Base-by-base conservation (phyloP, 345 rosid species). In the Gossypium longicalyx region DNA sequence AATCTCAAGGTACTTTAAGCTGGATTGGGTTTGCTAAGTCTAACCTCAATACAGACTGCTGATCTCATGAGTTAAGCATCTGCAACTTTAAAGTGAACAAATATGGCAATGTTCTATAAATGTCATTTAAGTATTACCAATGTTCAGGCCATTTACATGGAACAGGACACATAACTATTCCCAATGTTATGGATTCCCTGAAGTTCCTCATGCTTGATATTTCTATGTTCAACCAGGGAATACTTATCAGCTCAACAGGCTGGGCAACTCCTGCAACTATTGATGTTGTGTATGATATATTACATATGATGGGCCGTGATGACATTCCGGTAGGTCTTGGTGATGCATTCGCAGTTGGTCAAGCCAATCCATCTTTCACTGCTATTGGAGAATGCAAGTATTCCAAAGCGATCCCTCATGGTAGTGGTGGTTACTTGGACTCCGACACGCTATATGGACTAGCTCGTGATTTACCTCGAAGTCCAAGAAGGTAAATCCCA, bases 271-370 rank as follows among this genome's bases (percentile, higher is more conserved):
- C 97, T 47, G 97, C 98, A 59, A 88, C 98, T 1, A 85, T 92
- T 10, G 98, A 94, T 72, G 87, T 85, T 13, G 80, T 94, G 29
- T 90, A 92, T 59, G 98, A 94, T 77, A 60, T 92, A 44, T 82
- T 92, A 76, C 97, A 92, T 77, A 92, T 92, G 98, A 92, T 94
- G 98, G 97, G 97, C 47, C 94, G 95, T 0, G 97, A 94, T 8
- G 97, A 92, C 80, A 89, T 94, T 75, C 95, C 86, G 0, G 90
- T 94, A 7, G 98, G 95, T 65, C 76, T 92, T 7, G 98, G 97
- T 67, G 84, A 87, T 11, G 58, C 87, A 38, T 86, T 81, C 70
- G 90, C 95, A 16, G 22, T 78, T 77, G 90, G 90, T 77, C 97
- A 92, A 80, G 80, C 97, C 7, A 89, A 92, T 77, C 76, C 82